Evolutionary conservation across 2,329 filamentous ascomycete genomes (phyloP), one percentile per base, ranked within the genome.

Genomic region (Ciborinia camelliae): DNA sequence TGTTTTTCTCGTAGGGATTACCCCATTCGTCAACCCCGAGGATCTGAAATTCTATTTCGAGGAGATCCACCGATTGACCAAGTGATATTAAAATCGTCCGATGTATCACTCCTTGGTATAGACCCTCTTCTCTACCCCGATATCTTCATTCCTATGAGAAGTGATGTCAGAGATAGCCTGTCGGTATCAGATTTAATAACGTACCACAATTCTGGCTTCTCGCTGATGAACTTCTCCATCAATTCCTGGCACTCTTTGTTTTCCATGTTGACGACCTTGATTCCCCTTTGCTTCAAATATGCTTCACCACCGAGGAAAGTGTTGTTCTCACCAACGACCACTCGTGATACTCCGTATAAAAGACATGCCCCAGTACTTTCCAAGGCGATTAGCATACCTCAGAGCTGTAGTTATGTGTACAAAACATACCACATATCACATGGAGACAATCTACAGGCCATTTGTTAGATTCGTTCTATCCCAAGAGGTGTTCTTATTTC

Each of bases 11-110:
- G 65, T 64, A 95, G 91, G 92, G 67, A 92, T 99, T 69, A 99
- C 95, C 39, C 95, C 95, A 0, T 90, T 93, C 69, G 95, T 99
- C 62, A 90, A 98, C 71, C 95, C 95, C 0, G 92, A 98, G 58
- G 89, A 97, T 76, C 81, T 99, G 71, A 94, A 87, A 76, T 96
- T 96, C 79, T 99, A 91, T 81, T 94, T 99, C 70, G 82, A 96
- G 74, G 95, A 99, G 78, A 87, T 98, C 65, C 92, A 97, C 77
- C 85, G 90, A 55, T 78, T 88, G 66, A 85, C 84, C 48, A 39
- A 53, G 52, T 43, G 62, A 63, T 35, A 32, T 1, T 32, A n/a
- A n/a, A 52, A 32, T 26, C 18, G 14, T 8, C 6, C 12, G 35
- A 26, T 14, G 26, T 51, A 51, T 64, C 18, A 58, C 65, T 77